Evolutionary conservation across 306 rosid species (phyloP), one percentile per base, ranked within the genome.

Genomic region (Prunus fruticosa): DNA sequence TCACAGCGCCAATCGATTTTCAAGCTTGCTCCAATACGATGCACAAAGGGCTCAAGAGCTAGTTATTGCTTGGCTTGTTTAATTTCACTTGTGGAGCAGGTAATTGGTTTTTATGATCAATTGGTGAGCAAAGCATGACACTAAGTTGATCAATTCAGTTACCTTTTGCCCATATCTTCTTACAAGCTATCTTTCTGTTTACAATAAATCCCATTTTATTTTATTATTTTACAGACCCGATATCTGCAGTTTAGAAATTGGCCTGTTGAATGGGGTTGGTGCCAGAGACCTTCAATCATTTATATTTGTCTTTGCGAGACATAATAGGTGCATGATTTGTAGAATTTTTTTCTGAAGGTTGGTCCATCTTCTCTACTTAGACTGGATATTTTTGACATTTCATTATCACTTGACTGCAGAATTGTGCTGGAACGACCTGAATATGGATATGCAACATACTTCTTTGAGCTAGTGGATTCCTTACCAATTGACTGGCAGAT

Each of bases 211-310:
- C 47, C 47, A 25, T 19, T 43, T 68, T 16, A 78, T 13, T 30
- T 43, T 52, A 1, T 67, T 74, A 57, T 80, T 69, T 62, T 67
- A 69, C 89, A 94, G 98, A 67, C 93, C 22, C 80, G 90, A 14
- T 86, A 86, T 84, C 86, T 94, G 78, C 88, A 82, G 78, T 90
- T 94, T 80, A 87, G 89, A 14, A 86, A 84, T 45, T 91, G 93
- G 97, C 98, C 96, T 38, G 97, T 77, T 34, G 97, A 91, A 82
- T 91, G 98, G 98, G 98, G 98, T 67, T 94, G 98, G 98, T 91
- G 98, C 81, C 90, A n/a, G 95, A 52, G 98, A 91, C 75, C 93
- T 94, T 28, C 98, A 91, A 38, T 90, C 98, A 19, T 94, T 94
- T 80, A 87, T 94, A 82, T 94, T 94, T 82, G 87, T 94, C 64